Evolutionary conservation across 805 yeast species (phyloP).

Genomic region (Nakazawaea molendinolei): DNA sequence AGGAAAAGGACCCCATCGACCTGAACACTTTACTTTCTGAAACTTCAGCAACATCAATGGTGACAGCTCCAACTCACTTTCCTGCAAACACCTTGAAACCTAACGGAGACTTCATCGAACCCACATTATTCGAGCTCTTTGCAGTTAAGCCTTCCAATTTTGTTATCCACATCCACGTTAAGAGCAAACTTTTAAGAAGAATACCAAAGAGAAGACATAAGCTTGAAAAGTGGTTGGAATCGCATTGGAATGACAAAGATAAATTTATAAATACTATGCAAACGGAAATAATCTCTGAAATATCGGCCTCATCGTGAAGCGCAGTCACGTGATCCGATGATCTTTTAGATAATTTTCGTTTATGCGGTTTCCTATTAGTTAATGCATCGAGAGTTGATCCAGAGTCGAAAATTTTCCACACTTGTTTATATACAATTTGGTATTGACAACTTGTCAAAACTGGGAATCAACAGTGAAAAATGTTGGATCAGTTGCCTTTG

Average conservation of each 20-base stretch:
- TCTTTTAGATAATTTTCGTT: slow-evolving; percentile 7
- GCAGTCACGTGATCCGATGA: slow-evolving; percentile 8
- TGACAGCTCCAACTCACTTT: slow-evolving; percentile 5
- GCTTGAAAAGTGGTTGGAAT: slow-evolving; percentile 72
- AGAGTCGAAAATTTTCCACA: too few species aligned
- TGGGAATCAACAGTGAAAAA: slow-evolving; percentile 7
- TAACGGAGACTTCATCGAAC: slow-evolving; percentile 23
- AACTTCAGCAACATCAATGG: background rate
- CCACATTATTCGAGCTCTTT: slow-evolving; percentile 30
- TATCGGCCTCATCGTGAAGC: slow-evolving; percentile 4
- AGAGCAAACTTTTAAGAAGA: slow-evolving; percentile 36
- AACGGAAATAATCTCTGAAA: slow-evolving; percentile 15
- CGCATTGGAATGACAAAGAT: slow-evolving; percentile 68
- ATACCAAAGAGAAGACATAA: slow-evolving; percentile 47
- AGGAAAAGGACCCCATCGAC: too few species aligned
- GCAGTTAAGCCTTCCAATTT: slow-evolving; percentile 25
- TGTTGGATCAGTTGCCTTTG: slow-evolving; percentile 21
- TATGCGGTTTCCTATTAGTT: background rate
- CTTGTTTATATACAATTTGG: too few species aligned
- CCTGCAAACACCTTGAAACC: slow-evolving; percentile 1
- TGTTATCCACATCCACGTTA: slow-evolving; percentile 40
- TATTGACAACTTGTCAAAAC: too few species aligned
- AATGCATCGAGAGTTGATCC: background rate
- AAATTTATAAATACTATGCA: slow-evolving; percentile 33
- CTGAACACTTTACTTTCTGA: slow-evolving; percentile 3